A percentile compares a stretch with the other conserved stretches of the same genome.
Evolutionary conservation across 805 yeast genomes (phyloP).

Genomic region (Hanseniaspora osmophila): DNA sequence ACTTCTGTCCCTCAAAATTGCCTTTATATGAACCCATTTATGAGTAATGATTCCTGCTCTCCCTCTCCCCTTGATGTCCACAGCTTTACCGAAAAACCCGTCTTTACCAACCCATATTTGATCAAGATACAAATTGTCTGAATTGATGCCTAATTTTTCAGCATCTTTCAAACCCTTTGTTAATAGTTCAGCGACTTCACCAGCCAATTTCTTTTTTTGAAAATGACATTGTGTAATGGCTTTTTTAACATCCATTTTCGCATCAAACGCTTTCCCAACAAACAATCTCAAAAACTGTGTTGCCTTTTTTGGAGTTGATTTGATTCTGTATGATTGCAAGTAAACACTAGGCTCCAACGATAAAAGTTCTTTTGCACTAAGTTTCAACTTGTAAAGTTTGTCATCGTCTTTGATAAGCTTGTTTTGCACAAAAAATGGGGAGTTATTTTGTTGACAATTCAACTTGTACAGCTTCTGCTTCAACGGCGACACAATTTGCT

Average conservation of each 20-base stretch:
- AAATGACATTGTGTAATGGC: constrained; percentile 92
- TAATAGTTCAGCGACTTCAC: constrained; percentile 64
- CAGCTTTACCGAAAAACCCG: constrained; percentile 54
- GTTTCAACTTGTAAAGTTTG: constrained; percentile 37
- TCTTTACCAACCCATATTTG: constrained; percentile 90
- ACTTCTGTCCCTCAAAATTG: constrained; percentile 49
- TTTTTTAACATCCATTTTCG: constrained; percentile 34
- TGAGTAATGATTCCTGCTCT: constrained; percentile 68
- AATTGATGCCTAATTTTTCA: constrained; percentile 39
- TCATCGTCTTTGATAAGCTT: constrained; percentile 27
- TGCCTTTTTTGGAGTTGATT: constrained; percentile 81
- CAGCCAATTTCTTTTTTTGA: constrained; percentile 61
- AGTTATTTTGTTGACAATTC: constrained; percentile 48
- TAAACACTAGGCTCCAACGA: constrained; percentile 81
- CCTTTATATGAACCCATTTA: constrained; percentile 68
- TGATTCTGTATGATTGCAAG: constrained; percentile 65
- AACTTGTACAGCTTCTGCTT: constrained; percentile 49
- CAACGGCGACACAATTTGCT: constrained; percentile 49
- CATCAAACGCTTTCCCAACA: constrained; percentile 3
- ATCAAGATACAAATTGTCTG: constrained; percentile 52
- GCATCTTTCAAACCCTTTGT: constrained; percentile 63
- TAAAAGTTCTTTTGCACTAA: constrained; percentile 54
- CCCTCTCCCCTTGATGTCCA: constrained; percentile 83
- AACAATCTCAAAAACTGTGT: constrained; percentile 66
- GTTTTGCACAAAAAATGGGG: constrained; percentile 52